These are phyloP conservation scores for Phallus indusiatus DNA, from an alignment of 768 basidiomycete species.

Conservation along the genomic window DNA sequence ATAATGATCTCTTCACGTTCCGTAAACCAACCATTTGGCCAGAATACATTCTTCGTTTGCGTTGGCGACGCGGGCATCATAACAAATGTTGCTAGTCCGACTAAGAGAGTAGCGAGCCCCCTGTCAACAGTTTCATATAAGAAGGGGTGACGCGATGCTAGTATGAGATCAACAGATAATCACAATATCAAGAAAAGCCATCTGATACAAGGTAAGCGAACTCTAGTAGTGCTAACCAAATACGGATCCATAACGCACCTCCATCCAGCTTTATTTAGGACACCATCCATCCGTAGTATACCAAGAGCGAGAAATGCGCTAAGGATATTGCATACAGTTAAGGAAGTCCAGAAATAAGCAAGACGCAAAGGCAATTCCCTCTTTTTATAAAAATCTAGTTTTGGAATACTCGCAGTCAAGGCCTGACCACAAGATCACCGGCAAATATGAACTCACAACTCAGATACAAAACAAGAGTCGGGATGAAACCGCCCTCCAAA, in stretches of 20 bases:
- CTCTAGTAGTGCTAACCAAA: not conserved
- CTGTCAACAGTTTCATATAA: not conserved
- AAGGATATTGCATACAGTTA: conserved; percentile 43
- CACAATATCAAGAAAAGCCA: conserved; percentile 47
- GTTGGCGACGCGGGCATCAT: conserved; percentile 57
- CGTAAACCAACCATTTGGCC: conserved; percentile 58
- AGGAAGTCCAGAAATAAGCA: conserved; percentile 60
- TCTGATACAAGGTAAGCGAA: not conserved
- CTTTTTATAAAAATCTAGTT: conserved; percentile 5
- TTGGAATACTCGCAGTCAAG: not conserved
- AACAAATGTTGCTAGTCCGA: conserved; percentile 44
- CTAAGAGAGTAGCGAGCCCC: conserved; percentile 38
- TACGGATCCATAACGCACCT: conserved; percentile 14
- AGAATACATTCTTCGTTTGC: conserved; percentile 49
- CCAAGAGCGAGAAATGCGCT: conserved; percentile 59
- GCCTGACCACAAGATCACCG: conserved; percentile 25
- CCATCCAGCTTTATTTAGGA: conserved; percentile 47
- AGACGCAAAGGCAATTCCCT: conserved; percentile 50
- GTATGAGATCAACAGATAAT: conserved; percentile 1
- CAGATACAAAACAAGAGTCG: conserved; percentile 7
- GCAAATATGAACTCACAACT: not conserved
- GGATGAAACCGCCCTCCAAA: conserved; percentile 41
- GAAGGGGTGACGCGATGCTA: not conserved
- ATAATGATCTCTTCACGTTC: conserved; percentile 56
- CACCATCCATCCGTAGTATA: conserved; percentile 43